Percentiles rank a stretch among this genome's conserved stretches.
Conservation (phyloP, 345 rosid species). For the Aquilaria malaccensis region DNA sequence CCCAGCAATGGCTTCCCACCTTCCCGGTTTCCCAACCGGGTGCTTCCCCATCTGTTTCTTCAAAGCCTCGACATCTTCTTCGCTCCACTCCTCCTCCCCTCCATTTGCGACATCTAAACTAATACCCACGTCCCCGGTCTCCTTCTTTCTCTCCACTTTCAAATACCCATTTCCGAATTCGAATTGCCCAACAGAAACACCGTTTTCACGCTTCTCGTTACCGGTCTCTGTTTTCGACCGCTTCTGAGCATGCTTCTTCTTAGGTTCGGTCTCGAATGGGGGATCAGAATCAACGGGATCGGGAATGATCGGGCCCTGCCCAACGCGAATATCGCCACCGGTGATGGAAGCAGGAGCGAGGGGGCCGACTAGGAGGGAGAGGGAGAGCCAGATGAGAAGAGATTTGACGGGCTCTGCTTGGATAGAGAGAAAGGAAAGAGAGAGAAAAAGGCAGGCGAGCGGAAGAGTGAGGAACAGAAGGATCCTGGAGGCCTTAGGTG, state of each 20-base stretch:
- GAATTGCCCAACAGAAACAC: neutral
- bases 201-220: constrained; percentile 19
- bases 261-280: constrained; percentile 36
- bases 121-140: constrained; percentile 13
- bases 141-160: constrained; percentile 7
- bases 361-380: constrained; percentile 68
- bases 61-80: constrained; percentile 58
- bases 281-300: constrained; percentile 34
- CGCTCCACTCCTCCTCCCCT: constrained; percentile 62
- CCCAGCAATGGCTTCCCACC: constrained; percentile 80
- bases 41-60: constrained; percentile 78
- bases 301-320: constrained; percentile 59
- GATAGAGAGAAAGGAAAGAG: constrained; percentile 53
- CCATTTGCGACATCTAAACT: constrained; percentile 24
- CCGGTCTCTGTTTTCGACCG: constrained; percentile 38
- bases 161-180: constrained; percentile 9
- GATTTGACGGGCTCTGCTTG: constrained; percentile 61
- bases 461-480: constrained; percentile 26
- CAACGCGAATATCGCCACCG: constrained; percentile 77
- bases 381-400: constrained; percentile 59
- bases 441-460: constrained; percentile 32
- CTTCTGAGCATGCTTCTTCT: constrained; percentile 35
- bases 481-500: constrained; percentile 20
- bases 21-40: constrained; percentile 79
- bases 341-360: constrained; percentile 67